phyloP scores from a whole-genome alignment of 768 basidiomycete species.

The Boletellus emodensis region DNA sequence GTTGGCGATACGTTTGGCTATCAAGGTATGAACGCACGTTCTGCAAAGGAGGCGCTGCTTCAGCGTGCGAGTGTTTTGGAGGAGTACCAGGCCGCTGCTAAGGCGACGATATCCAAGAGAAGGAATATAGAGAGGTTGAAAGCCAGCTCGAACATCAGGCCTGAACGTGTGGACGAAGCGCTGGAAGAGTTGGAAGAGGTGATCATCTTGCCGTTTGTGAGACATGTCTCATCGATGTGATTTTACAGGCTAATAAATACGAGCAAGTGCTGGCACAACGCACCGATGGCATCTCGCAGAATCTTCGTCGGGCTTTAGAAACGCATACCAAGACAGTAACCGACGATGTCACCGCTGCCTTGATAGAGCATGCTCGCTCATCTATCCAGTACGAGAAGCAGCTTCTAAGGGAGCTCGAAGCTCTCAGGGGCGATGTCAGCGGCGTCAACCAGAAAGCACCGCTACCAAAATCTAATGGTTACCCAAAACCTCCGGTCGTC shows the following conservation, averaged over 20 bases:
- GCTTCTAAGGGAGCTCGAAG: constrained; percentile 81
- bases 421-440: constrained; percentile 71
- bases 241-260: constrained; percentile 76
- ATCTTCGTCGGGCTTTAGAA: constrained; percentile 82
- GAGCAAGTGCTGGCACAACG: constrained; percentile 80
- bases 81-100: constrained; percentile 91
- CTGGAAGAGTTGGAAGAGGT: constrained; percentile 93
- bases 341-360: constrained; percentile 83
- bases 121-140: constrained; percentile 87
- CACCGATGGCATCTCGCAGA: constrained; percentile 91
- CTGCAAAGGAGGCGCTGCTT: constrained; percentile 90
- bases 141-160: constrained; percentile 78
- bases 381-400: constrained; percentile 91
- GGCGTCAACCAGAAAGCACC: constrained; percentile 60
- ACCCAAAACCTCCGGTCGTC: constrained; percentile 58
- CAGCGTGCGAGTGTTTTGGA: constrained; percentile 90
- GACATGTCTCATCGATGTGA: constrained; percentile 8
- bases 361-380: constrained; percentile 91
- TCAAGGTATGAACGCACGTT: constrained; percentile 94
- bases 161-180: constrained; percentile 86
- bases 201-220: constrained; percentile 9
- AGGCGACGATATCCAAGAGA: constrained; percentile 89
- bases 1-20: constrained; percentile 96
- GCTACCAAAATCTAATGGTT: constrained; percentile 43
- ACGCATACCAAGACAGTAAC: constrained; percentile 84